Evolutionary conservation across 306 rosid genomes (phyloP).

Genomic region (Dryas alaskensis): DNA sequence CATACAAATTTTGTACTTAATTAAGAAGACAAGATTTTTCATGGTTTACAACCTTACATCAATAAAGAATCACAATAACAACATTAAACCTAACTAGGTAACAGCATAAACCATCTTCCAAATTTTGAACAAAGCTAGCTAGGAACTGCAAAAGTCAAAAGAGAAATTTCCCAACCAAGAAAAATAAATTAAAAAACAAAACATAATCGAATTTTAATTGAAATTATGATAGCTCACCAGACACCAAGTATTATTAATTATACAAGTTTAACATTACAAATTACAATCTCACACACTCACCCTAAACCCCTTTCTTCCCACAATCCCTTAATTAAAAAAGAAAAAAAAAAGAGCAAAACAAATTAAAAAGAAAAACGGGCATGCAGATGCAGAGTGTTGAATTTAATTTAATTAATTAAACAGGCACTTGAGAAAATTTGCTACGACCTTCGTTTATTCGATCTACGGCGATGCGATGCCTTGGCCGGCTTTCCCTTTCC

Average conservation of each 20-base stretch:
- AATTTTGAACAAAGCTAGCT: neutral
- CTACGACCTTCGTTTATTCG: conserved; percentile 39
- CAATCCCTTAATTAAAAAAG: neutral
- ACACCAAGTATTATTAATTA: conserved; percentile 14
- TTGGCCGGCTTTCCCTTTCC: conserved; percentile 42
- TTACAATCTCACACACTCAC: conserved; percentile 10
- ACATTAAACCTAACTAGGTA: neutral
- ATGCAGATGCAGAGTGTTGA: neutral
- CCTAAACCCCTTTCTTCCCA: neutral
- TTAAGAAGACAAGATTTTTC: no score
- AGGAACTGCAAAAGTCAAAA: neutral
- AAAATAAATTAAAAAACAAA: neutral
- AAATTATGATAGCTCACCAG: conserved; percentile 4
- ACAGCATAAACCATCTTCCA: no score
- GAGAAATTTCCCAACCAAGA: neutral
- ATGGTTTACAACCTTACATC: no score
- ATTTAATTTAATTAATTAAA: neutral
- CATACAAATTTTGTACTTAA: no score
- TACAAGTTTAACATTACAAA: conserved; percentile 12
- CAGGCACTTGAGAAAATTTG: no score
- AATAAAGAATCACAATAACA: neutral
- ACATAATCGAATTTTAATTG: neutral
- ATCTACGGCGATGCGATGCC: conserved; percentile 25
- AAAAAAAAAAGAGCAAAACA: neutral
- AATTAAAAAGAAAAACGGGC: neutral